phyloP scores from a whole-genome alignment of 495 filamentous ascomycete species.

The Neurospora sp. region DNA sequence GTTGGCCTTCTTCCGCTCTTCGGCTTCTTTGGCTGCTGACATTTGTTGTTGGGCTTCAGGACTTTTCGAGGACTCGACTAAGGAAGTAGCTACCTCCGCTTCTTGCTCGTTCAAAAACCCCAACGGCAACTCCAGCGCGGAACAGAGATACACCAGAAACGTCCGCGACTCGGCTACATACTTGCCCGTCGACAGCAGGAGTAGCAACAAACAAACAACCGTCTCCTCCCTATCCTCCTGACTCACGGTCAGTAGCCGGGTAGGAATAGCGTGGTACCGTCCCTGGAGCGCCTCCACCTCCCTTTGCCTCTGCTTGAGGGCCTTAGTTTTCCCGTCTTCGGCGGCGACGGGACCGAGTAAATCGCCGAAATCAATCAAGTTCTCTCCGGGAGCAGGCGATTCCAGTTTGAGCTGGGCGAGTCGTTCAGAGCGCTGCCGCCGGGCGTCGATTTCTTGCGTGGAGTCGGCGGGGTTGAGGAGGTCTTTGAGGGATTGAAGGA shows the following conservation, averaged over 20 bases:
- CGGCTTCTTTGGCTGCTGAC: constrained; percentile 56
- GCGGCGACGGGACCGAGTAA: not conserved
- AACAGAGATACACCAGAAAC: constrained; percentile 47
- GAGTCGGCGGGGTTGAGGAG: constrained; percentile 26
- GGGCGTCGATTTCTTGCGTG: constrained; percentile 23
- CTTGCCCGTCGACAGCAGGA: constrained; percentile 59
- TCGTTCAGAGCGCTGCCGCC: constrained; percentile 22
- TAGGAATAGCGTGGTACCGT: constrained; percentile 38
- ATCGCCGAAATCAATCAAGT: constrained; percentile 21
- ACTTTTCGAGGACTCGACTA: constrained; percentile 43
- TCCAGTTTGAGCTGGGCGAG: constrained; percentile 11
- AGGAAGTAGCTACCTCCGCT: constrained; percentile 56
- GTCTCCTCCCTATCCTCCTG: constrained; percentile 33
- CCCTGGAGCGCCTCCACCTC: constrained; percentile 24
- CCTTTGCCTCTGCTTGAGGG: not conserved
- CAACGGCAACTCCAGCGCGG: too few relatives aligned
- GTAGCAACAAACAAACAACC: constrained; percentile 52
- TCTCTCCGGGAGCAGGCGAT: constrained; percentile 9
- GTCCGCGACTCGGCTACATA: constrained; percentile 64
- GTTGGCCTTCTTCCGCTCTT: constrained; percentile 54
- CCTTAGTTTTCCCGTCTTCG: not conserved
- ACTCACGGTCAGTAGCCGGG: constrained; percentile 27
- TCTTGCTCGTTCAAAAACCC: constrained; percentile 37
- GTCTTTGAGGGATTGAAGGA: constrained; percentile 26
- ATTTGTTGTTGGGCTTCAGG: constrained; percentile 31